Evolutionary conservation across 192 early-diverging fungal species (phyloP), one percentile per base, ranked within the genome.

Genomic region (Entomortierella beljakovae): DNA sequence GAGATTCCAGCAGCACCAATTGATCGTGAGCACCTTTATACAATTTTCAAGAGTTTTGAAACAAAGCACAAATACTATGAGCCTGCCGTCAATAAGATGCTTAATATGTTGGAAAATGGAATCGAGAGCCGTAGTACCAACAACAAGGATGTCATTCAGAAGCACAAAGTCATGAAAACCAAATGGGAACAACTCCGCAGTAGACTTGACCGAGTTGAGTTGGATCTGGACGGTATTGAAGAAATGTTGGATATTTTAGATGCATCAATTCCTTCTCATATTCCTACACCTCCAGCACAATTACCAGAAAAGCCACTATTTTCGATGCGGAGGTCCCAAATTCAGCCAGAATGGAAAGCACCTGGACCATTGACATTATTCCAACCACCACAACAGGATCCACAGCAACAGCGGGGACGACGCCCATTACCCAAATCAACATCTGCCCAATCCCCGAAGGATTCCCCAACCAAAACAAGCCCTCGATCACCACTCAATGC

Each of bases 41-140:
- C 82, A 11, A 75, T 84, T 31, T 84, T 82, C 66, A 89, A 89
- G 64, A 83, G 76, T 22, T 89, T 89, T 54, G 88, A 89, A 32
- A 74, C 81, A 10, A 87, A 86, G 66, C 79, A 84, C 64, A 87
- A 87, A 50, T 86, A 87, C 61, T 89, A 84, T 56, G 75, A 82
- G 2, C 86, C 86, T 18, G 76, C 85, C 3, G 82, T 89, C 42
- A 82, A 71, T 62, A 84, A 84, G 59, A 86, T 89, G 86, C 68
- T 89, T 20, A 76, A 71, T 11, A 86, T 83, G 80, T 68, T 89
- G 29, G 82, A 83, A 31, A 83, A 79, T 49, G 84, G 82, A 18
- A 87, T 89, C 62, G 81, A 85, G 26, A 70, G 71, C 23, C 70
- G 84, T 28, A 70, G 76, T 18, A 81, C 80, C 16, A 71, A 64